These are phyloP conservation scores for Populus ilicifolia DNA, from an alignment of 345 rosid species.

Conservation along the genomic window DNA sequence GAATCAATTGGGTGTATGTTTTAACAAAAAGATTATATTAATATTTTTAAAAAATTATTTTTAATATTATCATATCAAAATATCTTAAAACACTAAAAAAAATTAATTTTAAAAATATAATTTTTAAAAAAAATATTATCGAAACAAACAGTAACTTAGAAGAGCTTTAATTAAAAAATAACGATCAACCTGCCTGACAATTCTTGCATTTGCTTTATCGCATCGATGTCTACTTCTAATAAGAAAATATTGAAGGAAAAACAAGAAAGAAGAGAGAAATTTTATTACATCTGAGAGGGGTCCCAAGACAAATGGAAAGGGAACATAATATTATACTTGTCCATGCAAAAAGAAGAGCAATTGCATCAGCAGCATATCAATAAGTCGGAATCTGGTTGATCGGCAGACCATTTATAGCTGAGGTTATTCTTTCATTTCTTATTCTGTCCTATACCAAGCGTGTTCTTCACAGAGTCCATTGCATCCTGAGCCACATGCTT, in stretches of 20 bases:
- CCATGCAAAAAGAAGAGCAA: too few relatives aligned
- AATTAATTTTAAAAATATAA: too few relatives aligned
- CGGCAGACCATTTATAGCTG: background rate
- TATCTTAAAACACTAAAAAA: too few relatives aligned
- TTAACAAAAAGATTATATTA: too few relatives aligned
- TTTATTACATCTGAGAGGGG: background rate
- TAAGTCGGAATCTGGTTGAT: background rate
- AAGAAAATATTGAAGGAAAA: background rate
- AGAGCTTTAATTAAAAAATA: background rate
- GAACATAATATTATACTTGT: background rate
- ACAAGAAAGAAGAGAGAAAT: background rate
- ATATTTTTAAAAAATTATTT: too few relatives aligned
- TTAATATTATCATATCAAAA: too few relatives aligned
- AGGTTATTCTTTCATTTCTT: background rate
- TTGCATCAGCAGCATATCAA: background rate
- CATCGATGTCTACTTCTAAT: background rate
- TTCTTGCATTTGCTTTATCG: background rate
- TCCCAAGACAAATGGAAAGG: background rate
- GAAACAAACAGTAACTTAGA: too few relatives aligned
- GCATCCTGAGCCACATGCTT: conserved; percentile 49
- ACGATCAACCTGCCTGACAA: background rate
- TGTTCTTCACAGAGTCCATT: conserved; percentile 25
- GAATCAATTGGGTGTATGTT: too few relatives aligned
- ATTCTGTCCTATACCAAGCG: background rate
- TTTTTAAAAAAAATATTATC: too few relatives aligned